Evolutionary conservation across 2,329 filamentous ascomycete species (phyloP).

Genomic region (Pseudogymnoascus sp.): DNA sequence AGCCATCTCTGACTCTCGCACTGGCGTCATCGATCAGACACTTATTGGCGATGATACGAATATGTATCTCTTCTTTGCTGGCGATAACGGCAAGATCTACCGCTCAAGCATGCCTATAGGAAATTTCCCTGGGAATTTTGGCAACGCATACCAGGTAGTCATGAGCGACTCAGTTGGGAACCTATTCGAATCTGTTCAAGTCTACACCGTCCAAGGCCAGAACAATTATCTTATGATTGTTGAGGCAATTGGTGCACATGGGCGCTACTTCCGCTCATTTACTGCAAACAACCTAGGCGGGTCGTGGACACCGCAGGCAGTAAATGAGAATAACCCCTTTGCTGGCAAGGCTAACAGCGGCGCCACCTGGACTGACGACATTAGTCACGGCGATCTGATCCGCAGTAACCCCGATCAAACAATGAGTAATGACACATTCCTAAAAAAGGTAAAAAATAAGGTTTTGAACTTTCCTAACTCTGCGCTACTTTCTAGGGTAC

Average conservation of each 20-base stretch:
- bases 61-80: constrained; percentile 62
- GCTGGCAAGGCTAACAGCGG: constrained; percentile 59
- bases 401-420: constrained; percentile 53
- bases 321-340: constrained; percentile 49
- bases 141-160: constrained; percentile 41
- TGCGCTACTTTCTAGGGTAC: not conserved
- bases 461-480: too few relatives aligned
- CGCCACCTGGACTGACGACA: constrained; percentile 58
- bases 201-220: constrained; percentile 51
- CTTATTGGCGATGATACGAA: constrained; percentile 52
- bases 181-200: constrained; percentile 60
- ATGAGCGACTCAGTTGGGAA: constrained; percentile 47
- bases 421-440: constrained; percentile 29
- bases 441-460: too few relatives aligned
- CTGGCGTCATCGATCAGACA: constrained; percentile 55
- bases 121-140: constrained; percentile 55
- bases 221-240: constrained; percentile 60
- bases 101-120: constrained; percentile 53
- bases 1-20: constrained; percentile 42
- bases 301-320: constrained; percentile 51
- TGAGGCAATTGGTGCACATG: constrained; percentile 49
- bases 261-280: constrained; percentile 61
- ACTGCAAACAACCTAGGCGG: constrained; percentile 51
- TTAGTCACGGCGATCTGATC: constrained; percentile 58
- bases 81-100: constrained; percentile 62